A percentile compares a stretch with the other conserved stretches of the same genome.
These are phyloP conservation scores for Taphrina populina DNA, from an alignment of 1,139 yeast genomes.

Conservation along the genomic window DNA sequence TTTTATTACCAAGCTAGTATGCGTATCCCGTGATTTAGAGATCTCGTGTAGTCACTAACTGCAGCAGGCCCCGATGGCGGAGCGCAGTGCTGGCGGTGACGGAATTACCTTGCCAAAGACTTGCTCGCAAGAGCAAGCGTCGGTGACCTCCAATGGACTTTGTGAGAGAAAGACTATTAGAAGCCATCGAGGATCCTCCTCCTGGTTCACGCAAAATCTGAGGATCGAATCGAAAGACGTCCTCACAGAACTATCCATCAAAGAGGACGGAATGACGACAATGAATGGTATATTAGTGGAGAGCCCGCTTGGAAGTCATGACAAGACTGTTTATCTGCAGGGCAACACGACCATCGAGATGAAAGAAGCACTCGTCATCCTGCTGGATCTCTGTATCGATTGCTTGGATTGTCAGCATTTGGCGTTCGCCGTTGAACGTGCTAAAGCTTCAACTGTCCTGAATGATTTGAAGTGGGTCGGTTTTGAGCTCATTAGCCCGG, in stretches of 20 bases:
- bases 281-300: slow-evolving; percentile 24
- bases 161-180: slow-evolving; percentile 21
- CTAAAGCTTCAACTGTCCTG: slow-evolving; percentile 3
- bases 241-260: slow-evolving; percentile 21
- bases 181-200: slow-evolving; percentile 1
- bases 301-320: slow-evolving; percentile 4
- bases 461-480: slow-evolving; percentile 30
- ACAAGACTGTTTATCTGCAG: slow-evolving; percentile 16
- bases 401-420: slow-evolving; percentile 28
- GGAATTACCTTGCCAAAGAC: slow-evolving; percentile 19
- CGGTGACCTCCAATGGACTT: slow-evolving; percentile 6
- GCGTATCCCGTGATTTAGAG: no score
- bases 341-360: slow-evolving; percentile 25
- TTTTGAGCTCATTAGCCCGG: slow-evolving; percentile 14
- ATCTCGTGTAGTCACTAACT: neutral
- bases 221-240: slow-evolving; percentile 8
- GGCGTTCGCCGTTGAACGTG: slow-evolving; percentile 11
- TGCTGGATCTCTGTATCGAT: slow-evolving; percentile 20
- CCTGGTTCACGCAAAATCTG: slow-evolving; percentile 19
- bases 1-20: slow-evolving; percentile 23
- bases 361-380: slow-evolving; percentile 27
- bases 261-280: slow-evolving; percentile 23
- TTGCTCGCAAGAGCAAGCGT: slow-evolving; percentile 30
- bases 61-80: slow-evolving; percentile 19
- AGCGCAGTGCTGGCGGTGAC: slow-evolving; percentile 34